Evolutionary conservation across 75 land plant genomes (phyloP).

Genomic region (Picea glauca): DNA sequence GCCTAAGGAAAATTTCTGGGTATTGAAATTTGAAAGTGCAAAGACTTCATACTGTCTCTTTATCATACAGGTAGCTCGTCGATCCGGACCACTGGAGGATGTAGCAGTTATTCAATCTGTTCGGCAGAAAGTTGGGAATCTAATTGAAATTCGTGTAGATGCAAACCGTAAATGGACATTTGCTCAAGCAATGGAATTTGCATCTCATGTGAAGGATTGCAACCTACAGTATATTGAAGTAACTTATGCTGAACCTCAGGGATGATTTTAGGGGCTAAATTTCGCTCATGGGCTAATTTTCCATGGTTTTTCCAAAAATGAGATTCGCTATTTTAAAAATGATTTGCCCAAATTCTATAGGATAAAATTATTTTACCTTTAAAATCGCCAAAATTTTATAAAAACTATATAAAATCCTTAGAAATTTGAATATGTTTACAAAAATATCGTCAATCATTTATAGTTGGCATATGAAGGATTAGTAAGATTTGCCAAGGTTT

Average conservation of each 20-base stretch:
- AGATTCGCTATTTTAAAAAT: no score
- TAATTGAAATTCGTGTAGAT: conserved; percentile 78
- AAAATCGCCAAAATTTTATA: no score
- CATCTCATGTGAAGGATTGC: conserved; percentile 43
- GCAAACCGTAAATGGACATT: conserved; percentile 89
- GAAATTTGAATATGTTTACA: no score
- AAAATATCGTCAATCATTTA: no score
- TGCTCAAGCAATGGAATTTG: conserved; percentile 74
- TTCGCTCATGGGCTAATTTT: no score
- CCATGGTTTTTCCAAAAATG: no score
- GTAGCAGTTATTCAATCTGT: conserved; percentile 75
- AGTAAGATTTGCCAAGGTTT: no score
- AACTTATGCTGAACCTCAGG: neutral
- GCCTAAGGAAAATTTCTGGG: neutral
- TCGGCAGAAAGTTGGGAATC: conserved; percentile 57
- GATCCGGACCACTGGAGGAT: conserved; percentile 70
- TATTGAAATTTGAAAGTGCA: neutral
- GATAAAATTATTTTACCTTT: no score
- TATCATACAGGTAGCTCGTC: conserved; percentile 68
- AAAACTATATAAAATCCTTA: no score
- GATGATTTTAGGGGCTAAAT: no score
- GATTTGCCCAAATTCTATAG: no score
- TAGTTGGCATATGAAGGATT: no score
- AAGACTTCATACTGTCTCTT: neutral
- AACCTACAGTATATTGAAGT: conserved; percentile 91